Evolutionary conservation across 306 rosid species (phyloP), one percentile per base, ranked within the genome.

Genomic region (Rosa multiflora): DNA sequence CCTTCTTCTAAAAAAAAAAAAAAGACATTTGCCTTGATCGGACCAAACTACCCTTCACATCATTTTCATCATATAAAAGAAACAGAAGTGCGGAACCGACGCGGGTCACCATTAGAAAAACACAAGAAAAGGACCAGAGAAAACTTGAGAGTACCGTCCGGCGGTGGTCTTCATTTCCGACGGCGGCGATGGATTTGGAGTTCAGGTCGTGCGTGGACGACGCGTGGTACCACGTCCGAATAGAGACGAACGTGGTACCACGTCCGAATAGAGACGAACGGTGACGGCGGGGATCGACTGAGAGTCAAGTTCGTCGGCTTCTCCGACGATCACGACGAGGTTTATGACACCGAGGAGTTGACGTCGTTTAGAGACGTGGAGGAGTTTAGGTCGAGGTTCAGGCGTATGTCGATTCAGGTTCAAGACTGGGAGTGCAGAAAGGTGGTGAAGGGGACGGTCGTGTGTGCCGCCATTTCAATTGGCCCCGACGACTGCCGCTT

Each of bases 371-470:
- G 68, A 23, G 83, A 81, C n/a, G n/a, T 87, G 2, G 70, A 63
- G 18, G 74, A 75, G 49, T 85, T 87, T 40, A 58, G 51, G 42
- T 51, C 40, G 62, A 69, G 88, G 80, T 87, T 85, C 67, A 82
- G 88, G 53, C 78, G 78, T n/a, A 0, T 78, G 18, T 87, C 88
- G 43, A 72, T 62, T 8, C 90, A 87, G 83, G 63, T 85, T 40
- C 90, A 87, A 74, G 90, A 87, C 56, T 80, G 48, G 13, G 87
- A 87, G 26, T 87, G 88, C 83, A 58, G 73, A 0, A 23, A 53
- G 20, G 76, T 78, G 13, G 26, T 10, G 40, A 26, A n/a, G 1
- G 85, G 80, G 13, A 32, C 79, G 74, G 49, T 47, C 48, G 85
- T 85, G 12, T 87, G 88, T 47, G 88, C 88, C 67, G 79, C 90